A percentile compares a stretch with the other conserved stretches of the same genome.
phyloP scores from a whole-genome alignment of 2,329 filamentous ascomycete genomes.

The Pseudogymnoascus sp. region DNA sequence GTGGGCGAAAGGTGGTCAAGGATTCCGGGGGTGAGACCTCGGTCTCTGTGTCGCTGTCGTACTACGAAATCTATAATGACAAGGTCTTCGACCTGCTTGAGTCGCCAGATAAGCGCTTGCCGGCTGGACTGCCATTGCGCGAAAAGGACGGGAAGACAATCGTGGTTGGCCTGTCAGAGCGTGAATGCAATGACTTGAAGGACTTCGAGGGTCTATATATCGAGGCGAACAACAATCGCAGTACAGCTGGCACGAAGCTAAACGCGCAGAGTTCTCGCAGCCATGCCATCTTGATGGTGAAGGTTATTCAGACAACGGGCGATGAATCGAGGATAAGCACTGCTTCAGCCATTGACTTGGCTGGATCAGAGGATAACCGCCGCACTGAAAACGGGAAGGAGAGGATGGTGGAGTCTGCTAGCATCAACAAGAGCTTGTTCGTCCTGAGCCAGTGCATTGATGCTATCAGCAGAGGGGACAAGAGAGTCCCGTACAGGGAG shows the following conservation, averaged over 20 bases:
- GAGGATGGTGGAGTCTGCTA: slow-evolving; percentile 85
- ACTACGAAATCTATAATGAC: slow-evolving; percentile 97
- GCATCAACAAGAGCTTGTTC: slow-evolving; percentile 96
- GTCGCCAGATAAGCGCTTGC: slow-evolving; percentile 74
- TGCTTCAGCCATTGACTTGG: slow-evolving; percentile 87
- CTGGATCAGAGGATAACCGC: slow-evolving; percentile 91
- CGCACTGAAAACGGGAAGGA: slow-evolving; percentile 91
- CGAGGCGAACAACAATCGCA: slow-evolving; percentile 82
- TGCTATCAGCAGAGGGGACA: slow-evolving; percentile 69
- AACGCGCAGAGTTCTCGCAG: slow-evolving; percentile 86
- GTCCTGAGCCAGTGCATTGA: slow-evolving; percentile 93
- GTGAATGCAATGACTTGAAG: slow-evolving; percentile 72
- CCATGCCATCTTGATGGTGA: slow-evolving; percentile 86
- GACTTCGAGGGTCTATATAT: slow-evolving; percentile 89
- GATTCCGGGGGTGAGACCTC: slow-evolving; percentile 62
- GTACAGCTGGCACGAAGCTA: slow-evolving; percentile 83
- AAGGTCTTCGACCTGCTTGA: slow-evolving; percentile 90
- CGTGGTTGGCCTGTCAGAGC: slow-evolving; percentile 78
- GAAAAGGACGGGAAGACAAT: slow-evolving; percentile 83
- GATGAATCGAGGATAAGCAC: slow-evolving; percentile 67
- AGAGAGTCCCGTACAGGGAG: slow-evolving; percentile 83
- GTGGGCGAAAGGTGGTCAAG: slow-evolving; percentile 77
- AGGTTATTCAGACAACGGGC: slow-evolving; percentile 68
- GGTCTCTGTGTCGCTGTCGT: slow-evolving; percentile 71
- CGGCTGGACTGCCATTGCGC: slow-evolving; percentile 70